Conservation (phyloP, 2,329 filamentous ascomycete genomes). For the Stagonosporopsis vannaccii region DNA sequence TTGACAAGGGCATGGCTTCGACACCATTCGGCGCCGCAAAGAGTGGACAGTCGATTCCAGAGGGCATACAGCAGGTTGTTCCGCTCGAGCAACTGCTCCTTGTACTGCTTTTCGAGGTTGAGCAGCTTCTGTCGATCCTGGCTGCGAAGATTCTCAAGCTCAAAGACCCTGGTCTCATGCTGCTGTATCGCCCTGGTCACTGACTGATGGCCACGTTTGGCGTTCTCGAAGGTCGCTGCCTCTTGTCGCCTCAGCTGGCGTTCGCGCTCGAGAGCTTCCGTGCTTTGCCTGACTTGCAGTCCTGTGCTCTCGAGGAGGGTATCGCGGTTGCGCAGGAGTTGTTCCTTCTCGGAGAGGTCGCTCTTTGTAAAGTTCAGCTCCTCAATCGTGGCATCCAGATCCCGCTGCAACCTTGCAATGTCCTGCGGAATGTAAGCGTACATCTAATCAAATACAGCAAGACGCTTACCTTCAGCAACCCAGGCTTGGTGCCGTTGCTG, state of each 20-base stretch:
- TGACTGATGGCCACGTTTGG: conserved; percentile 85
- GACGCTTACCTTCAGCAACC: conserved; percentile 73
- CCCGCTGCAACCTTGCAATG: conserved; percentile 85
- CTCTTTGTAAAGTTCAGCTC: conserved; percentile 82
- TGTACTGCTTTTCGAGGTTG: conserved; percentile 78
- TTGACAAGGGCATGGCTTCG: conserved; percentile 89
- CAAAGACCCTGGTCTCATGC: conserved; percentile 82
- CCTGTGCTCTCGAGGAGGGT: conserved; percentile 86
- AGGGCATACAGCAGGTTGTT: conserved; percentile 87
- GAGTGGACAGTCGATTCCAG: conserved; percentile 84
- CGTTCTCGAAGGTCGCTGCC: conserved; percentile 85
- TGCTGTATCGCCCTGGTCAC: conserved; percentile 85
- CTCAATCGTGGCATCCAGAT: conserved; percentile 82
- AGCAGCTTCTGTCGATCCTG: conserved; percentile 80
- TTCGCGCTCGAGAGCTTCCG: conserved; percentile 91
- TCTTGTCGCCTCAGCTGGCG: conserved; percentile 84
- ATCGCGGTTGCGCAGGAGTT: conserved; percentile 88
- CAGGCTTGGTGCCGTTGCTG: conserved; percentile 83
- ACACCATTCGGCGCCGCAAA: conserved; percentile 92
- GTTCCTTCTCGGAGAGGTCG: conserved; percentile 86
- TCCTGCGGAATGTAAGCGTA: conserved; percentile 58
- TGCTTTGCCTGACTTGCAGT: conserved; percentile 82
- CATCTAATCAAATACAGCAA: not conserved
- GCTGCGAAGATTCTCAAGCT: conserved; percentile 81
- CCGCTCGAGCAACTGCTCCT: conserved; percentile 86